These are phyloP conservation scores for Amanita subjunquillea DNA, from an alignment of 768 basidiomycete species.

Conservation along the genomic window DNA sequence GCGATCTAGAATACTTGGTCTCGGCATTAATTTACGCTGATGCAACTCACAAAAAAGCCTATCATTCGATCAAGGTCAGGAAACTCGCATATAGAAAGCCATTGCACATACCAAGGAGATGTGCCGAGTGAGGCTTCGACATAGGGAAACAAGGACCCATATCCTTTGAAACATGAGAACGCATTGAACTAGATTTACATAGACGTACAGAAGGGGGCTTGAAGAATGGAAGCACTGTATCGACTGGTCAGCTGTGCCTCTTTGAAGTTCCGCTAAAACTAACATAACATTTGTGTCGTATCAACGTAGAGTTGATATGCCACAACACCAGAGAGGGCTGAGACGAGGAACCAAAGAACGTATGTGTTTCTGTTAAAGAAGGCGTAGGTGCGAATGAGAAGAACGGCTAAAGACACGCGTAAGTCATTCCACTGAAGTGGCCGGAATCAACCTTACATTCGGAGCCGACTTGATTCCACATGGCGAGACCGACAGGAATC, in stretches of 20 bases:
- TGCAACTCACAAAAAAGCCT: constrained; percentile 48
- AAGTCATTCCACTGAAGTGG: constrained; percentile 7
- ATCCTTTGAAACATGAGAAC: constrained; percentile 17
- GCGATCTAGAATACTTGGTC: constrained; percentile 44
- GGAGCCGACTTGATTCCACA: constrained; percentile 84
- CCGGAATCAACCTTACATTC: constrained; percentile 39
- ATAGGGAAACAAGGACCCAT: constrained; percentile 69
- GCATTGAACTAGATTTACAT: neutral
- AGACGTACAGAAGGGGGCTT: constrained; percentile 48
- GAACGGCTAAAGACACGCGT: constrained; percentile 40
- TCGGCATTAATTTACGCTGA: constrained; percentile 1
- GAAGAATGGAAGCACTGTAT: constrained; percentile 52
- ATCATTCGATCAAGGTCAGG: constrained; percentile 7
- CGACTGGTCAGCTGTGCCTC: constrained; percentile 4
- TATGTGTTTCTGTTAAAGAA: constrained; percentile 76
- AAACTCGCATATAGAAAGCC: neutral
- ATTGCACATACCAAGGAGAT: constrained; percentile 52
- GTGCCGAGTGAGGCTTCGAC: constrained; percentile 77
- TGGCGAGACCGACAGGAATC: constrained; percentile 74
- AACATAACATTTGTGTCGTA: constrained; percentile 68
- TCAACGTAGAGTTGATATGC: constrained; percentile 78
- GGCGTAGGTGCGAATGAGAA: constrained; percentile 77
- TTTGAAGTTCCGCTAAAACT: constrained; percentile 14
- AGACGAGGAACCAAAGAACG: constrained; percentile 52
- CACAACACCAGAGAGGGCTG: constrained; percentile 61